Evolutionary conservation across 2,329 filamentous ascomycete genomes (phyloP).

Genomic region (Trichoderma sp.): DNA sequence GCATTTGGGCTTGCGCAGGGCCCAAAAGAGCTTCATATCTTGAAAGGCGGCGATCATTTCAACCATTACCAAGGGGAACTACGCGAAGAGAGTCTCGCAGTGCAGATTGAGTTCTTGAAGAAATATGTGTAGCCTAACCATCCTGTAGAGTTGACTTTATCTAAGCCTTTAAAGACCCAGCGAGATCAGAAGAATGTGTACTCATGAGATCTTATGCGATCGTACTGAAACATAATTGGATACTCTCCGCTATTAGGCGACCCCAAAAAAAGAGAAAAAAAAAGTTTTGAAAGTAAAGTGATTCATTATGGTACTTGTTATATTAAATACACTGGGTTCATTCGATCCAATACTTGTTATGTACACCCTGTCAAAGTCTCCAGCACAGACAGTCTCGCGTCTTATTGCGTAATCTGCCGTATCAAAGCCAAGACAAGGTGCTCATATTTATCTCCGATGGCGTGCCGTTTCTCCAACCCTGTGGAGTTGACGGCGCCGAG

Average conservation of each 20-base stretch:
- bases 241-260: too few species aligned
- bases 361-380: too few species aligned
- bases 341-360: too few species aligned
- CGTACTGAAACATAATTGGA: too few species aligned
- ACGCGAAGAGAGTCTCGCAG: neutral
- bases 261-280: neutral
- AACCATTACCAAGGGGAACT: constrained; percentile 16
- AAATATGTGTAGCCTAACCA: neutral
- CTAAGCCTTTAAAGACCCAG: neutral
- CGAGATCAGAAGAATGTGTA: neutral
- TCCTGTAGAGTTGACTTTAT: neutral
- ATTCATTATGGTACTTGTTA: neutral
- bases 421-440: neutral
- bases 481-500: neutral
- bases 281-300: neutral
- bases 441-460: neutral
- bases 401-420: neutral
- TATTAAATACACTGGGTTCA: neutral
- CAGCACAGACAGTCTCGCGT: neutral
- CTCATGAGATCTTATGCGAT: too few species aligned
- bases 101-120: constrained; percentile 3
- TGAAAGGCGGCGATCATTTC: constrained; percentile 17
- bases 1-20: constrained; percentile 22
- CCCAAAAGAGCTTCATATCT: constrained; percentile 21
- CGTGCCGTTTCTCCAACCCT: neutral